Base-by-base conservation (phyloP, 441 rosid species). In the Gossypium laxum region DNA sequence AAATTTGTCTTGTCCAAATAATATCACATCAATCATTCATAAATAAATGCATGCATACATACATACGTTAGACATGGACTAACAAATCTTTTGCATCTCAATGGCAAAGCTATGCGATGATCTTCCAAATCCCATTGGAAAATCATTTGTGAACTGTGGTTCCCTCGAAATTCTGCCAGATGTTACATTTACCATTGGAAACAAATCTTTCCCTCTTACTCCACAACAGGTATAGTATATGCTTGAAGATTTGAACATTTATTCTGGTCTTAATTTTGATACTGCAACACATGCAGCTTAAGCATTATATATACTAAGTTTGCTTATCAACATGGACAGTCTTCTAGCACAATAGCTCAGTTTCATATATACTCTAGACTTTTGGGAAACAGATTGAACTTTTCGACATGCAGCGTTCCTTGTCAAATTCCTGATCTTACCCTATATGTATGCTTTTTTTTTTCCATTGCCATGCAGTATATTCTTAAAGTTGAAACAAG, bases 81-180 rank as follows among this genome's bases (percentile, higher is more conserved):
- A 2, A 67, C 50, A 50, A 19, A 5, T 21, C 21, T 48, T 54
- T 54, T 50, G 11, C 18, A 24, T 55, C 17, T 34, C 45, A 15
- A 47, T 56, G 59, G 60, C 67, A 69, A 72, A 88, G 92, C 74
- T 85, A 51, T 88, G 92, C 5, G 82, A 80, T 60, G 76, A 75
- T 72, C 72, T 88, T 62, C 92, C 89, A 1, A 82, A 82, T 77
- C 92, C 89, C 0, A 12, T 47, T 47, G 82, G 83, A 34, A 84
- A 78, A 69, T 75, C 86, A 48, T 83, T 88, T 72, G 30, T 88
- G 62, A 64, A 88, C 76, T 88, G 89, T 47, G 74, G 78, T 57
- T 66, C 71, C 45, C 28, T 88, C 5, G 70, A 61, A 54, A 69
- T 38, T 71, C 65, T 84, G 87, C 87, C 89, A 14, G 30, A 70